Percentiles rank a stretch among this genome's conserved stretches.
Evolutionary conservation across 257 asterid species (phyloP).

Genomic region (Perilla frutescens): DNA sequence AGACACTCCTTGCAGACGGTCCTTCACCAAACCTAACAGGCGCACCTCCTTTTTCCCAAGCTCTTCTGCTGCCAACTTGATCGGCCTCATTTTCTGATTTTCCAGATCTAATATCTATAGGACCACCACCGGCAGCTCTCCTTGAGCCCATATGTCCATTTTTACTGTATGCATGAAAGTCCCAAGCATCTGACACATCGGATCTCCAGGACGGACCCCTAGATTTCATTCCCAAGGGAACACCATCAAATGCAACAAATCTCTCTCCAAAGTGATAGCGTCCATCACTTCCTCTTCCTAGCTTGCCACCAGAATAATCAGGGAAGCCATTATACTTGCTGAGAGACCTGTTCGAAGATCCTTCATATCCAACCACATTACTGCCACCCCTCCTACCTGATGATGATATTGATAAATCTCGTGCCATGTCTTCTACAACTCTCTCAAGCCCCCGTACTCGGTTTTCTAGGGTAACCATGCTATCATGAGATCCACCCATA

Average conservation of each 20-base stretch:
- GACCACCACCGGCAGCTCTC: slow-evolving; percentile 57
- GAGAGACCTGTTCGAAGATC: slow-evolving; percentile 65
- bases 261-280: slow-evolving; percentile 74
- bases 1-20: slow-evolving; percentile 98
- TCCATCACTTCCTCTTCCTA: slow-evolving; percentile 70
- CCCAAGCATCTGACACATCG: slow-evolving; percentile 72
- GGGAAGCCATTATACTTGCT: slow-evolving; percentile 80
- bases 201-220: slow-evolving; percentile 79
- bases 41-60: slow-evolving; percentile 80
- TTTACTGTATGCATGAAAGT: slow-evolving; percentile 66
- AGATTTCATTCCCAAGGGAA: slow-evolving; percentile 60
- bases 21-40: slow-evolving; percentile 96
- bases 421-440: slow-evolving; percentile 96
- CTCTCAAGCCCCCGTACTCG: slow-evolving; percentile 98
- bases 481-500: slow-evolving; percentile 98
- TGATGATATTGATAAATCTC: slow-evolving; percentile 88
- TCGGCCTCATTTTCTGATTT: slow-evolving; percentile 69
- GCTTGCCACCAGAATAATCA: slow-evolving; percentile 73
- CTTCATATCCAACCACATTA: slow-evolving; percentile 67
- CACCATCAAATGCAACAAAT: slow-evolving; percentile 61
- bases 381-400: slow-evolving; percentile 71
- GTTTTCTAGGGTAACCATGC: slow-evolving; percentile 93
- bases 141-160: slow-evolving; percentile 71
- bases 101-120: slow-evolving; percentile 55
- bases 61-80: slow-evolving; percentile 70